Evolutionary conservation across 352 stramenopile species (phyloP).

Genomic region (Pythium pyrilobum): DNA sequence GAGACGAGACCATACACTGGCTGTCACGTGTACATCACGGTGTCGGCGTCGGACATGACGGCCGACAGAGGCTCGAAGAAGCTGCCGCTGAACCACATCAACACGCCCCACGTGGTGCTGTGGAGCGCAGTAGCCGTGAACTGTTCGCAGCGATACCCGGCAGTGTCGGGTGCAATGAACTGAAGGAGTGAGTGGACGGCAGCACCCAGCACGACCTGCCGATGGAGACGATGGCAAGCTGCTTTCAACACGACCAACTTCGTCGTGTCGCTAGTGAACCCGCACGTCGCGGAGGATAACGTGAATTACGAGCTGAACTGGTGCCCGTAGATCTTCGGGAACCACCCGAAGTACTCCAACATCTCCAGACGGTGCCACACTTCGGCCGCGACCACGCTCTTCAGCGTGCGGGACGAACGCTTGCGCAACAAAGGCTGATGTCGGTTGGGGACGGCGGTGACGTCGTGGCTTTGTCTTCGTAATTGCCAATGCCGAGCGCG

Average conservation of each 20-base stretch:
- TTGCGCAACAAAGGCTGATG: too few species aligned
- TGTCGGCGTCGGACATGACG: too few species aligned
- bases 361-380: too few species aligned
- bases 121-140: constrained; percentile 88
- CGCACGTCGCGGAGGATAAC: constrained; percentile 52
- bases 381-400: too few species aligned
- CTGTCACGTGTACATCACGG: too few species aligned
- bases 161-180: constrained; percentile 89
- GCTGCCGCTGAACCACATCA: constrained; percentile 92
- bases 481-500: constrained; percentile 16
- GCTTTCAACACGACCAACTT: constrained; percentile 94
- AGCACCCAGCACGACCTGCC: constrained; percentile 89
- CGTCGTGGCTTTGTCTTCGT: background rate
- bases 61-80: constrained; percentile 75
- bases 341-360: too few species aligned
- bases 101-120: constrained; percentile 89
- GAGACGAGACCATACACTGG: too few species aligned
- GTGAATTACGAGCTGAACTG: background rate
- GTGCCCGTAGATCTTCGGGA: too few species aligned
- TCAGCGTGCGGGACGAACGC: too few species aligned
- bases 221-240: constrained; percentile 91
- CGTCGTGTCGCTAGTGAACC: constrained; percentile 88
- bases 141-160: constrained; percentile 86
- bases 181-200: constrained; percentile 92
- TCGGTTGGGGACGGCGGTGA: background rate